Conservation (phyloP, 257 asterid genomes). For the Rauvolfia tetraphylla region DNA sequence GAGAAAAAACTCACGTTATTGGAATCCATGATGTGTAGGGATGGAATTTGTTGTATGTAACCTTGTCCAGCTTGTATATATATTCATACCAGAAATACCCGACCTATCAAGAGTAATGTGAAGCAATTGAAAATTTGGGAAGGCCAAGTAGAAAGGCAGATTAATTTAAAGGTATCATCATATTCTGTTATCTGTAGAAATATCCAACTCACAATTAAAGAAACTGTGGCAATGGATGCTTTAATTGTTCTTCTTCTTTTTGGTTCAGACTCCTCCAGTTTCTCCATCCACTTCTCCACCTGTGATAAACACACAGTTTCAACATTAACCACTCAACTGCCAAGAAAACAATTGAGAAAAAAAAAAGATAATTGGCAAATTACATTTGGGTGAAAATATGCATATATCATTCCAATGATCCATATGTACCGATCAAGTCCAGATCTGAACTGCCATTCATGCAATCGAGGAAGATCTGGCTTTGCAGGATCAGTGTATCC, state of each 20-base stretch:
- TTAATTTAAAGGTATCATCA: background rate
- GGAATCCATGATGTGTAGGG: slow-evolving; percentile 99
- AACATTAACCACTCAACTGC: slow-evolving; percentile 3
- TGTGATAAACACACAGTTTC: slow-evolving; percentile 24
- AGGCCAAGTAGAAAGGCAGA: background rate
- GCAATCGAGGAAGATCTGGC: slow-evolving; percentile 82
- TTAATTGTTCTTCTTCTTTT: slow-evolving; percentile 72
- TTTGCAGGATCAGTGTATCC: slow-evolving; percentile 92
- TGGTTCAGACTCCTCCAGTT: slow-evolving; percentile 79
- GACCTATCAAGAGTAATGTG: slow-evolving; percentile 23
- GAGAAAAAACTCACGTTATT: slow-evolving; percentile 54
- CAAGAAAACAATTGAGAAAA: slow-evolving; percentile 1
- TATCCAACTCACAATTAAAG: slow-evolving; percentile 51
- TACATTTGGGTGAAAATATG: slow-evolving; percentile 83
- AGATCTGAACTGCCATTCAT: slow-evolving; percentile 95
- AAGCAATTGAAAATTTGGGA: slow-evolving; percentile 2
- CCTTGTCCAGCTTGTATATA: slow-evolving; percentile 90
- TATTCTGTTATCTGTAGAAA: background rate
- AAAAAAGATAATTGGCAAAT: slow-evolving; percentile 9
- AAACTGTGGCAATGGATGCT: slow-evolving; percentile 46
- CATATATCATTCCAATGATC: slow-evolving; percentile 85
- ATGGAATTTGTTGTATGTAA: slow-evolving; percentile 82
- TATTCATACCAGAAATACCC: slow-evolving; percentile 80
- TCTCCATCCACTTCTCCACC: slow-evolving; percentile 98
- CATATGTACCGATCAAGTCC: slow-evolving; percentile 91